phyloP scores from a whole-genome alignment of 73 alveolate species.

The Diophrys appendiculata region DNA sequence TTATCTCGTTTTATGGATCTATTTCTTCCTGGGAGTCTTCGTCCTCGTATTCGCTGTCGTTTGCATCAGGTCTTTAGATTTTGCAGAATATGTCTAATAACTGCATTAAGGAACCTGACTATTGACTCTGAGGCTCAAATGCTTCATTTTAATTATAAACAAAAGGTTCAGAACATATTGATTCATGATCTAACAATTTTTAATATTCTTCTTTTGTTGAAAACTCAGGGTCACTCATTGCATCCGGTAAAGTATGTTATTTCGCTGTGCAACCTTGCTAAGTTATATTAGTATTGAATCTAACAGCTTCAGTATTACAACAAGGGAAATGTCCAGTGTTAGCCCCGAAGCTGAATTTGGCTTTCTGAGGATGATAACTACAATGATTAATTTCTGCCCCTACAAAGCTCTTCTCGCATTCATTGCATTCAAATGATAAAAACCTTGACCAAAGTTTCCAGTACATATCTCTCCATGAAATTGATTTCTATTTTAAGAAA shows the following conservation, averaged over 20 bases:
- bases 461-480: constrained; percentile 60
- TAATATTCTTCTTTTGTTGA: too few species aligned
- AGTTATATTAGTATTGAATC: constrained; percentile 45
- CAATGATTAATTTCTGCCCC: constrained; percentile 58
- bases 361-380: constrained; percentile 52
- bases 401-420: constrained; percentile 39
- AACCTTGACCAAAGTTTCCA: constrained; percentile 70
- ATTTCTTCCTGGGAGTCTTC: too few species aligned
- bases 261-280: constrained; percentile 52
- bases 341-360: constrained; percentile 51
- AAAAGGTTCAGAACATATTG: background rate
- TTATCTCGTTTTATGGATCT: too few species aligned
- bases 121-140: too few species aligned
- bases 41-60: too few species aligned
- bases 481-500: constrained; percentile 39
- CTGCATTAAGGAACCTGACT: too few species aligned
- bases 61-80: too few species aligned
- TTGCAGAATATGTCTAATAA: too few species aligned
- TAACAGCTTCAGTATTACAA: constrained; percentile 48
- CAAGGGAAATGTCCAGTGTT: constrained; percentile 61
- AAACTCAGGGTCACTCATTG: too few species aligned
- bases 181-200: background rate
- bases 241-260: constrained; percentile 21
- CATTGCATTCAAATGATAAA: constrained; percentile 26
- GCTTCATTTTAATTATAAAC: background rate